Percentiles rank a stretch among this genome's conserved stretches.
Evolutionary conservation across 306 rosid species (phyloP).

Genomic region (Trifolium pratense): DNA sequence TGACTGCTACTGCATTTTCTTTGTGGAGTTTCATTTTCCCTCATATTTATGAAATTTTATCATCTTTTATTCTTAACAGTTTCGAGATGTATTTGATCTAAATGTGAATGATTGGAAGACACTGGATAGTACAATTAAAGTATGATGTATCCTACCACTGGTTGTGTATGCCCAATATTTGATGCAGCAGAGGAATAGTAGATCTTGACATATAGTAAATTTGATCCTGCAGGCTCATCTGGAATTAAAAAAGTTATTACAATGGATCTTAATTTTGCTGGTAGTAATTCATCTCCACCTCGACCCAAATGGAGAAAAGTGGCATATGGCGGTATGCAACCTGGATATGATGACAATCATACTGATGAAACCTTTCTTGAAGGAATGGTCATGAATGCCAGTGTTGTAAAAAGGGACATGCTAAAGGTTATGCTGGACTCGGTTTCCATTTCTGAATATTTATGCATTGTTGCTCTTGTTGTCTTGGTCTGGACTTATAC

Average conservation of each 20-base stretch:
- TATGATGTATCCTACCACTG: too few species aligned
- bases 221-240: background rate
- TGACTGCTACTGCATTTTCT: too few species aligned
- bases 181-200: too few species aligned
- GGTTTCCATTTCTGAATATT: conserved; percentile 83
- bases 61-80: too few species aligned
- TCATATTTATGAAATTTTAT: too few species aligned
- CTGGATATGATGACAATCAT: conserved; percentile 85
- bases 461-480: conserved; percentile 82
- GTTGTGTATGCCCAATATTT: too few species aligned
- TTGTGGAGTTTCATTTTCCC: too few species aligned
- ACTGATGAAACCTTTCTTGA: conserved; percentile 87
- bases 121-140: too few species aligned
- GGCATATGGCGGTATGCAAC: conserved; percentile 96
- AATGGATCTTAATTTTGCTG: conserved; percentile 45
- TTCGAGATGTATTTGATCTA: too few species aligned
- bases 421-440: conserved; percentile 86
- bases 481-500: conserved; percentile 87
- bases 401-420: conserved; percentile 79
- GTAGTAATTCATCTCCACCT: conserved; percentile 45
- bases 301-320: conserved; percentile 81
- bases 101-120: too few species aligned
- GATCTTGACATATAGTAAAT: too few species aligned
- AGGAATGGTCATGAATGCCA: conserved; percentile 93
- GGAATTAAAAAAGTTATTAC: background rate